These are phyloP conservation scores for Chenopodium album DNA, from an alignment of 148 eudicot genomes.

Conservation along the genomic window DNA sequence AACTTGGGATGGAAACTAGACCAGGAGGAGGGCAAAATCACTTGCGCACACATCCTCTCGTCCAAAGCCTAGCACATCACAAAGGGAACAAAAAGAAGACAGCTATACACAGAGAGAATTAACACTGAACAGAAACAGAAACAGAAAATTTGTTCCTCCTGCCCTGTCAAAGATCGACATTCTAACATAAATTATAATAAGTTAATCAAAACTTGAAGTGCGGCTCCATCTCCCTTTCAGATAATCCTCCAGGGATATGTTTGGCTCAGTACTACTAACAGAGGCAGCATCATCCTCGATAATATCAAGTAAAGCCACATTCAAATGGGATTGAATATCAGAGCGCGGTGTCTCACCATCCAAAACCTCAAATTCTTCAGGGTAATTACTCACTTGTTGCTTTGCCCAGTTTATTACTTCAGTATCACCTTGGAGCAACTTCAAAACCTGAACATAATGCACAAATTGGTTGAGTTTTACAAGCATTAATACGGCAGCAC, in stretches of 20 bases:
- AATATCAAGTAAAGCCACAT: conserved; percentile 47
- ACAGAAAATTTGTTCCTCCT: not conserved
- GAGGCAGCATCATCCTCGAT: conserved; percentile 53
- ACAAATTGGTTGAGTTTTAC: not conserved
- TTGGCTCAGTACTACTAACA: conserved; percentile 50
- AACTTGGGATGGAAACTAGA: conserved; percentile 14
- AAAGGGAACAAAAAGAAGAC: conserved; percentile 1
- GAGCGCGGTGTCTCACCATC: conserved; percentile 43
- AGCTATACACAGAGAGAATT: conserved; percentile 25
- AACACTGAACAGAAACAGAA: conserved; percentile 10
- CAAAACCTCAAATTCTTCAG: conserved; percentile 35
- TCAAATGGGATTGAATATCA: conserved; percentile 55
- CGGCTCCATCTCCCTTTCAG: conserved; percentile 73
- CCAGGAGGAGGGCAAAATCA: conserved; percentile 34
- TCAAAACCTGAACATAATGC: conserved; percentile 49
- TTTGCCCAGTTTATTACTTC: conserved; percentile 72
- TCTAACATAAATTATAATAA: conserved; percentile 1
- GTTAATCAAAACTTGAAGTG: conserved; percentile 57
- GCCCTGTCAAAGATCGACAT: not conserved
- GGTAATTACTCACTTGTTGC: conserved; percentile 43
- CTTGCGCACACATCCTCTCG: conserved; percentile 36
- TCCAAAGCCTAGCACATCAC: conserved; percentile 21
- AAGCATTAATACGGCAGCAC: not conserved
- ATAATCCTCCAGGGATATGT: conserved; percentile 60
- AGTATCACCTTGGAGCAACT: conserved; percentile 74